Evolutionary conservation across 305 asterid genomes (phyloP), one percentile per base, ranked within the genome.

Genomic region (Ilex paraguariensis): DNA sequence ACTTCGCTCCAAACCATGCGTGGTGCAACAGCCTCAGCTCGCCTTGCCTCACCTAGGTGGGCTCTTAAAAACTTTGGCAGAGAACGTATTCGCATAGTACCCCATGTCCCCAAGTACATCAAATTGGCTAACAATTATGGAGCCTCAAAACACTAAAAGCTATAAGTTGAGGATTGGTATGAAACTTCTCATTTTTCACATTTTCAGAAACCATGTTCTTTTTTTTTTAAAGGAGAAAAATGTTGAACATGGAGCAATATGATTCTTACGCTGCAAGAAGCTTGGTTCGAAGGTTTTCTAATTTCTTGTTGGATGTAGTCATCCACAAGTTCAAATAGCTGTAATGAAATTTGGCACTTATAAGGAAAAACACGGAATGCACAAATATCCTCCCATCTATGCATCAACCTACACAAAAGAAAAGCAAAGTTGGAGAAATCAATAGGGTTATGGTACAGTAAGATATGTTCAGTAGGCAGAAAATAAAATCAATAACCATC

Each of bases 251-350:
- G 59, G 31, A 68, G 64, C 13, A 50, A 55, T 31, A 61, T 46
- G 56, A 46, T 63, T 62, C 91, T 71, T 84, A 86, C 96, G 50
- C 72, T 77, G 85, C 95, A 88, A 73, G 69, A 79, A 72, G 56
- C 78, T 67, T 66, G 82, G 61, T 66, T 74, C 10, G 84, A 54
- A 44, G 91, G 91, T 72, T 89, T 92, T 77, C 73, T 78, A 71
- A 90, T 92, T 82, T 87, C 98, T 82, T 85, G 80, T 74, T 89
- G 95, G 80, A 92, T 82, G 68, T 82, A 89, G 61, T 85, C 96
- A 65, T 92, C 97, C 70, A 59, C 73, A 63, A 92, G 97, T 70
- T 89, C 98, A 66, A 61, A 66, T 69, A 90, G 90, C 71, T 85
- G 96, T 61, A 89, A 75, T 15, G 79, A 72, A 31, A 70, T 73